Conservation (phyloP, 192 early-diverging fungal genomes). For the Oehlia diaphana region DNA sequence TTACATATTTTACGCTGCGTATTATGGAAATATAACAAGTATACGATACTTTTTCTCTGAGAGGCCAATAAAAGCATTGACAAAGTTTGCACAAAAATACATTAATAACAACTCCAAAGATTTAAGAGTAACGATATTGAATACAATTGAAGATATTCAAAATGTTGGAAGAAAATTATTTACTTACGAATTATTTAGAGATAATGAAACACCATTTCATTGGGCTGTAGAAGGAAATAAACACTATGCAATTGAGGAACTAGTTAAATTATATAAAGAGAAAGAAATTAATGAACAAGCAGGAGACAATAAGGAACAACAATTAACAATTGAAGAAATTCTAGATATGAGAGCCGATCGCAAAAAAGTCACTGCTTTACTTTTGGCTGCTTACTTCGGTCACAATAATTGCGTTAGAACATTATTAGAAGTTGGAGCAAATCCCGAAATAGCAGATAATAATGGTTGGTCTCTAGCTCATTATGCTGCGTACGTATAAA, state of each 20-base stretch:
- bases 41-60: slow-evolving; percentile 10
- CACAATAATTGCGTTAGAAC: neutral
- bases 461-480: neutral
- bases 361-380: neutral
- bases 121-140: neutral
- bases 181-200: neutral
- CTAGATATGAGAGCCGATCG: neutral
- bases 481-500: slow-evolving; percentile 12
- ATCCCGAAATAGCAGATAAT: neutral
- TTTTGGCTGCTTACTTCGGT: neutral
- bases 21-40: neutral
- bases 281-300: neutral
- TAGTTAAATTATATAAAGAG: neutral
- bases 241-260: neutral
- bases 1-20: neutral
- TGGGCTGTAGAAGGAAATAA: neutral
- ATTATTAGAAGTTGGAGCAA: slow-evolving; percentile 14
- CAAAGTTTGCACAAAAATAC: neutral
- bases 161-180: slow-evolving; percentile 9
- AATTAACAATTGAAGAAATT: neutral
- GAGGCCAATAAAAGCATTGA: neutral
- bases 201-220: neutral
- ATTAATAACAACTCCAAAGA: neutral
- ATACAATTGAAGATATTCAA: neutral
- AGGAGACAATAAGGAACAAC: no score